These are phyloP conservation scores for Pleurotus tuber-regium DNA, from an alignment of 768 basidiomycete species.

Conservation along the genomic window DNA sequence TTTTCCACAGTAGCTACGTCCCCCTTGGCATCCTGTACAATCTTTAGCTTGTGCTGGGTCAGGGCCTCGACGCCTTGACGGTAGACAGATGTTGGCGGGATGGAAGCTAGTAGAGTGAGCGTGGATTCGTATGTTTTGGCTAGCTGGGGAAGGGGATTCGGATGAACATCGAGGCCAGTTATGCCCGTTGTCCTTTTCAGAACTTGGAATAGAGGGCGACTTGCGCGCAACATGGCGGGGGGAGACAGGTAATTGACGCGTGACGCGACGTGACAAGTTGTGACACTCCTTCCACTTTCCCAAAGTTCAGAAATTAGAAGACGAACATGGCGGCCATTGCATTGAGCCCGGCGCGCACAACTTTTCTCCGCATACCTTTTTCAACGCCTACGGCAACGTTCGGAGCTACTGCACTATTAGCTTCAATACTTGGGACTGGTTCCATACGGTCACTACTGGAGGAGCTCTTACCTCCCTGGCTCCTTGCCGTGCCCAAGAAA, in stretches of 20 bases:
- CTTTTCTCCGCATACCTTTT: constrained; percentile 13
- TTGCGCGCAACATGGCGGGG: constrained; percentile 69
- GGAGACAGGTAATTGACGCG: constrained; percentile 37
- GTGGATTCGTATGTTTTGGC: constrained; percentile 75
- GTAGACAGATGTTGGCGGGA: constrained; percentile 86
- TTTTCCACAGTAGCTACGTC: constrained; percentile 69
- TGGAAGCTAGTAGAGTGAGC: constrained; percentile 58
- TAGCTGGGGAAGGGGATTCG: constrained; percentile 80
- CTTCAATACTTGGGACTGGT: constrained; percentile 12
- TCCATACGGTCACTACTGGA: constrained; percentile 44
- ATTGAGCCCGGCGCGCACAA: constrained; percentile 21
- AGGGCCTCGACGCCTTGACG: constrained; percentile 86
- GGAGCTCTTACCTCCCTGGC: constrained; percentile 79
- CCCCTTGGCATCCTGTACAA: constrained; percentile 67
- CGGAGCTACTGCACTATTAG: constrained; percentile 21
- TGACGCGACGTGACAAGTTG: constrained; percentile 7
- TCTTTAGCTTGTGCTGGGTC: constrained; percentile 73
- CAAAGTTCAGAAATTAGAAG: no score
- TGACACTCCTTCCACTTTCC: not conserved
- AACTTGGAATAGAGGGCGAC: constrained; percentile 66
- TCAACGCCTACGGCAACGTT: constrained; percentile 17
- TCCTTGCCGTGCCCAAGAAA: constrained; percentile 92
- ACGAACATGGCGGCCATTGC: constrained; percentile 6
- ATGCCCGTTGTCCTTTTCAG: constrained; percentile 84
- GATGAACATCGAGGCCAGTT: constrained; percentile 80